Evolutionary conservation across 768 basidiomycete species (phyloP).

Genomic region (Kwoniella newhampshirensis): DNA sequence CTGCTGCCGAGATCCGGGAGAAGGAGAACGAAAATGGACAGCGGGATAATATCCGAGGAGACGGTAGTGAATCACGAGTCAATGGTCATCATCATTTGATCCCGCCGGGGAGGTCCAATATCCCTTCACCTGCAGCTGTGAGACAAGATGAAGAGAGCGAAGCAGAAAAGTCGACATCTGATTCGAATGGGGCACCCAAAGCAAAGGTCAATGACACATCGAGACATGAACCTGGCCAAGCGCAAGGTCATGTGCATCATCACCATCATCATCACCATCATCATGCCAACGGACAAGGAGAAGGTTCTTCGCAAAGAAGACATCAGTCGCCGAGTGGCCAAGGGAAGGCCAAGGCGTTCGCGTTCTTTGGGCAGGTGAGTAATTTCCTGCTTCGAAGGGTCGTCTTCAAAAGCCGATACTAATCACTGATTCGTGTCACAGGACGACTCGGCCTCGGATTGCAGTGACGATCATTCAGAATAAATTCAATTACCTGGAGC

Average conservation of each 20-base stretch:
- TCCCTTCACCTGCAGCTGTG: constrained; percentile 8
- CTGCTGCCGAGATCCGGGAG: constrained; percentile 44
- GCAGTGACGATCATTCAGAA: constrained; percentile 41
- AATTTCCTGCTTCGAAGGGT: background rate
- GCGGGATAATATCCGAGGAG: constrained; percentile 60
- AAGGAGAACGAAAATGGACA: constrained; percentile 58
- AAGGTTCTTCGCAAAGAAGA: constrained; percentile 1
- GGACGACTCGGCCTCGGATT: constrained; percentile 49
- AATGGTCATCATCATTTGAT: constrained; percentile 33
- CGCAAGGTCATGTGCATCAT: constrained; percentile 5
- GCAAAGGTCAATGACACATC: constrained; percentile 7
- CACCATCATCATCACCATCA: constrained; percentile 24
- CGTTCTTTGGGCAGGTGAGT: constrained; percentile 53
- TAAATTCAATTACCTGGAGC: background rate
- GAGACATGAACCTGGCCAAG: background rate
- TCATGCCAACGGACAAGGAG: constrained; percentile 13
- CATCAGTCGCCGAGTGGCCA: constrained; percentile 3
- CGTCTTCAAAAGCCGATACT: background rate
- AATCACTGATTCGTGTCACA: constrained; percentile 15
- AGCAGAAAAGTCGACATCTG: background rate
- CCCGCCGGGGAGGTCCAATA: constrained; percentile 22
- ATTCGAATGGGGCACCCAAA: background rate
- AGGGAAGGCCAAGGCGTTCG: constrained; percentile 49
- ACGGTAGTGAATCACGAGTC: constrained; percentile 24
- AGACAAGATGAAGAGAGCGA: background rate